phyloP scores from a whole-genome alignment of 192 early-diverging fungal species.

The Coemansia sp. region DNA sequence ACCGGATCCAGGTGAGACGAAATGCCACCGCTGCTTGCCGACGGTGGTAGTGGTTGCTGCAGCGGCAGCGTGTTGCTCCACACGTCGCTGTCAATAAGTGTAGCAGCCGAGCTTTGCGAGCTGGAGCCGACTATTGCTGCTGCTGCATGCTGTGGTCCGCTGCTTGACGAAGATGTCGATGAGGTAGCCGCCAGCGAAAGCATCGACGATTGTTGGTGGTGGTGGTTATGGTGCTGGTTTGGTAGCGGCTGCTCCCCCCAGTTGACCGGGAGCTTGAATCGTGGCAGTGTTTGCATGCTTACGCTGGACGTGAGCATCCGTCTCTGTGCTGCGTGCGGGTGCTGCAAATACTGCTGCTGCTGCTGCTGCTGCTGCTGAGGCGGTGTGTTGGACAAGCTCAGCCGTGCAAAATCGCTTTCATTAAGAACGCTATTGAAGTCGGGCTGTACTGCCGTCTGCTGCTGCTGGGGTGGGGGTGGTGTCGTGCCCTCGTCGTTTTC shows the following conservation, averaged over 20 bases:
- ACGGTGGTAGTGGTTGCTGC: background rate
- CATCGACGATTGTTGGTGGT: conserved; percentile 7
- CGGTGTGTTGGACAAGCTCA: background rate
- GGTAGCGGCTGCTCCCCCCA: conserved; percentile 22
- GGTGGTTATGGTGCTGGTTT: background rate
- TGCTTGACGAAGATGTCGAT: background rate
- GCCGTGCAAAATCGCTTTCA: conserved; percentile 9
- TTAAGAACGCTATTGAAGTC: conserved; percentile 2
- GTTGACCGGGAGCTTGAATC: conserved; percentile 25
- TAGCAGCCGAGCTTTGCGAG: conserved; percentile 34
- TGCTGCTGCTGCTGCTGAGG: conserved; percentile 16
- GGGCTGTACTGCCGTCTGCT: background rate
- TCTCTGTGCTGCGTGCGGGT: conserved; percentile 18
- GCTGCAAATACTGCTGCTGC: conserved; percentile 12
- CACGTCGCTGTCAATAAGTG: conserved; percentile 48
- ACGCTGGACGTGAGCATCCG: conserved; percentile 40
- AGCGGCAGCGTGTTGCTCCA: conserved; percentile 28
- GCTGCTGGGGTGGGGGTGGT: background rate
- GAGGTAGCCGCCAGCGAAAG: background rate
- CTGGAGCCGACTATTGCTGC: conserved; percentile 3
- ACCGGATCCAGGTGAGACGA: conserved; percentile 1
- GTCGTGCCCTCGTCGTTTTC: conserved; percentile 16
- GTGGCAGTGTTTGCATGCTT: conserved; percentile 50
- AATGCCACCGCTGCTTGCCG: background rate
- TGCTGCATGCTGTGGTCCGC: background rate